Evolutionary conservation across 176 grass and related monocot species (phyloP), one percentile per base, ranked within the genome.

Genomic region (Oropetium thomaeum): DNA sequence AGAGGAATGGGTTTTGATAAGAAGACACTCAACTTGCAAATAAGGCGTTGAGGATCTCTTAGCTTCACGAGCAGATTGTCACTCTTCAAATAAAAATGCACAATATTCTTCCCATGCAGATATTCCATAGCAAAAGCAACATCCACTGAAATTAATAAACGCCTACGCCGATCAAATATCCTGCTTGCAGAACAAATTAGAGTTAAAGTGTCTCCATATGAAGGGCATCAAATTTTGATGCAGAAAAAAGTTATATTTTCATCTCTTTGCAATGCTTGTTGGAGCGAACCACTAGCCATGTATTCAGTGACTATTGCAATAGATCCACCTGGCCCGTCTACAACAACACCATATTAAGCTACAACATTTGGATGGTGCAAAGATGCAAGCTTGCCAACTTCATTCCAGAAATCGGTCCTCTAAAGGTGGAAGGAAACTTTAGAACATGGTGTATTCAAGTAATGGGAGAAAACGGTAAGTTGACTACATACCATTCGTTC

Each of bases 41-140:
- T 95, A 63, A 89, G 96, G n/a, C 89, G 89, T 25, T 95, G 92
- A 67, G 85, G 87, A 76, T 99, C 89, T 72, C 96, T 86, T 86
- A 99, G 84, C 70, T 99, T 99, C 53, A 99, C 92, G 7, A 99
- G 96, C 38, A 99, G 79, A 90, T 99, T 99, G 43, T 99, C 96
- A 76, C 96, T 95, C 82, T 99, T 99, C 77, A 99, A 77, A 70
- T 99, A 92, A 1, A 99, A 99, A 78, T 99, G 96, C 59, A 99
- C 87, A 58, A 99, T 92, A 81, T 99, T 99, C 85, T 96, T 99
- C 8, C 82, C 92, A 77, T 99, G 96, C 69, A 99, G 79, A 84
- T 99, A 99, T 77, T 99, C 96, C 96, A 99, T 99, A 69, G 92
- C 89, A 71, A 99, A 99, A 58, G 96, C 96, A 76, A 95, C 96